Evolutionary conservation across 1,284 basidiomycete genomes (phyloP).

Genomic region (Gomphus bonarii): DNA sequence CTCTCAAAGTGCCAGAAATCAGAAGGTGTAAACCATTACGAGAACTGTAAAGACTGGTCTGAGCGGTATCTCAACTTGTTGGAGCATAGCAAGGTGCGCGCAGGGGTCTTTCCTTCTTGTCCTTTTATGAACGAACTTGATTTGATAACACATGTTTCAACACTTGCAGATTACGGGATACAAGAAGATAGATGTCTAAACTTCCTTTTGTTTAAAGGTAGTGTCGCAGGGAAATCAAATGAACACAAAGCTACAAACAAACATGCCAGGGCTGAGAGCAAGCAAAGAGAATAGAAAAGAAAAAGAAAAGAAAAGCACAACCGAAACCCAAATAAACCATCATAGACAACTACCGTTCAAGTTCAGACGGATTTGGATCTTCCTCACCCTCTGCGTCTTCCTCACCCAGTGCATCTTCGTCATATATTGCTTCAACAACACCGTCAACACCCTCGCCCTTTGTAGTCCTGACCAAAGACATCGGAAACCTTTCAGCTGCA

Average conservation of each 20-base stretch:
- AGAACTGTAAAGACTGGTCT: constrained; percentile 81
- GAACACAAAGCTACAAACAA: constrained; percentile 6
- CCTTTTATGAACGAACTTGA: background rate
- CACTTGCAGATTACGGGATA: constrained; percentile 41
- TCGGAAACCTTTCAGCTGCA: constrained; percentile 3
- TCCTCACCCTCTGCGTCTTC: constrained; percentile 20
- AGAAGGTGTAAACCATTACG: constrained; percentile 88
- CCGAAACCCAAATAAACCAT: background rate
- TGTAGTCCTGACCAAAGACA: background rate
- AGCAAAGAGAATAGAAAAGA: background rate
- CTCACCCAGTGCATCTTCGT: constrained; percentile 14
- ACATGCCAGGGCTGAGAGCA: constrained; percentile 2
- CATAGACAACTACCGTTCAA: constrained; percentile 19
- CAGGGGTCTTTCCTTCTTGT: background rate
- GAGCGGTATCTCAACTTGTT: constrained; percentile 82
- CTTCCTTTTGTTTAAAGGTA: background rate
- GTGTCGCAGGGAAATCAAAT: constrained; percentile 2
- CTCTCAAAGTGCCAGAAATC: constrained; percentile 85
- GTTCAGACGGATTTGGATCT: constrained; percentile 19
- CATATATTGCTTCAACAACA: background rate
- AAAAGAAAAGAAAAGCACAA: too few relatives aligned
- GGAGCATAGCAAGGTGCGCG: constrained; percentile 74
- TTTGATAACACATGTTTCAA: background rate
- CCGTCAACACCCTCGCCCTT: background rate
- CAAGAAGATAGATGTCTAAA: constrained; percentile 33